Evolutionary conservation across 805 yeast species (phyloP).

Genomic region (Cyberlindnera xishuangbannaensis): DNA sequence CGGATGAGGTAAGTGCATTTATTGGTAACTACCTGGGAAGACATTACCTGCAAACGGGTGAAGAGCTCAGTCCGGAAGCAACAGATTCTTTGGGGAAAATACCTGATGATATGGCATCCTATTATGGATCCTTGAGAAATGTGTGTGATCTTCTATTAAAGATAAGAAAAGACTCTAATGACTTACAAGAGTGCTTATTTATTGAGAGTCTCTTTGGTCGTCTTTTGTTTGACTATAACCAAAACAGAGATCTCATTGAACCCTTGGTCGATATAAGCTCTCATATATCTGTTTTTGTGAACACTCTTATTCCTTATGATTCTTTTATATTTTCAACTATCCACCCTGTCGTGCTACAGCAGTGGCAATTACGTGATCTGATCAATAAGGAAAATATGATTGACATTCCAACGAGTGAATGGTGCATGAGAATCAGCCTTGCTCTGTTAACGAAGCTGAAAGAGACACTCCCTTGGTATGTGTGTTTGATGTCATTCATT

Average conservation of each 20-base stretch:
- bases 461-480: background rate
- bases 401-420: constrained; percentile 3
- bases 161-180: constrained; percentile 3
- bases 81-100: constrained; percentile 8
- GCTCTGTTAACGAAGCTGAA: constrained; percentile 7
- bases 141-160: constrained; percentile 26
- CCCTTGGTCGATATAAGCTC: constrained; percentile 9
- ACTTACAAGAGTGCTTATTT: constrained; percentile 18
- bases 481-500: constrained; percentile 9
- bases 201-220: constrained; percentile 39
- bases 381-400: background rate
- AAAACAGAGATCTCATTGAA: constrained; percentile 9
- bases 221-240: constrained; percentile 27
- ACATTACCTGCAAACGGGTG: constrained; percentile 19
- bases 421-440: constrained; percentile 14
- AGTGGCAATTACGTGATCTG: background rate
- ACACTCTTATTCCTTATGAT: constrained; percentile 12
- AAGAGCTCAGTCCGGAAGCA: constrained; percentile 2
- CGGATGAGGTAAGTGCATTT: constrained; percentile 9
- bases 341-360: constrained; percentile 1
- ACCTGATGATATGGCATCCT: constrained; percentile 16
- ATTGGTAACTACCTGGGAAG: constrained; percentile 20
- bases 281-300: constrained; percentile 11
- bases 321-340: constrained; percentile 13
- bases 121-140: constrained; percentile 24